Evolutionary conservation across 1,139 yeast species (phyloP).

Genomic region (Debaryomyces nepalensis): DNA sequence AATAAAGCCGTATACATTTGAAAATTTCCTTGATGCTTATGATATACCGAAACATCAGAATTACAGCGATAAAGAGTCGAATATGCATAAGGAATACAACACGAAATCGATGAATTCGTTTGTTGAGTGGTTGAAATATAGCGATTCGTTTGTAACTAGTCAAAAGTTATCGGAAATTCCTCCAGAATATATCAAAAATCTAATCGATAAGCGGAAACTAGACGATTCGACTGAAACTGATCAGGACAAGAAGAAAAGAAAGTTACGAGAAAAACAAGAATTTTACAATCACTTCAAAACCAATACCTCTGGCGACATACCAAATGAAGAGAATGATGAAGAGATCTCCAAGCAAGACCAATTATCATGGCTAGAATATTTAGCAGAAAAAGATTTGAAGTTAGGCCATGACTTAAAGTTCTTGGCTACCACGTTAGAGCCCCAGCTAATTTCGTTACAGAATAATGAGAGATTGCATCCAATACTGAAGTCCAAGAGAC

Average conservation of each 20-base stretch:
- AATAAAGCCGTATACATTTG: slow-evolving; percentile 45
- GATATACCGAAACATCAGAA: slow-evolving; percentile 20
- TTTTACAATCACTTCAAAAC: slow-evolving; percentile 43
- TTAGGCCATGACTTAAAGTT: slow-evolving; percentile 48
- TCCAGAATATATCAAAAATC: slow-evolving; percentile 31
- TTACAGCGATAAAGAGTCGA: slow-evolving; percentile 14
- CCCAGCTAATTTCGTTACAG: slow-evolving; percentile 34
- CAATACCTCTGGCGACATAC: slow-evolving; percentile 28
- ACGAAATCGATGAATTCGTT: slow-evolving; percentile 47
- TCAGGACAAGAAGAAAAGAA: slow-evolving; percentile 30
- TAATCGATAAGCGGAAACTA: slow-evolving; percentile 45
- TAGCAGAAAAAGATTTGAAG: slow-evolving; percentile 49
- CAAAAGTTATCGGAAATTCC: slow-evolving; percentile 41
- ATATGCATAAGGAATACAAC: slow-evolving; percentile 28
- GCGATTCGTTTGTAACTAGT: slow-evolving; percentile 32
- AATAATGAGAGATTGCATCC: slow-evolving; percentile 39
- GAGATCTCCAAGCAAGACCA: slow-evolving; percentile 31
- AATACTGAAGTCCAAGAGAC: slow-evolving; percentile 26
- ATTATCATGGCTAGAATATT: slow-evolving; percentile 45
- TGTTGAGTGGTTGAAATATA: slow-evolving; percentile 39
- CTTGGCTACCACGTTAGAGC: slow-evolving; percentile 36
- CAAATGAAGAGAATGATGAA: slow-evolving; percentile 36
- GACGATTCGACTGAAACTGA: slow-evolving; percentile 35
- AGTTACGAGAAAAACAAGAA: slow-evolving; percentile 39
- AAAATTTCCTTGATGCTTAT: slow-evolving; percentile 20